These are phyloP conservation scores for Pseudogymnoascus pannorum DNA, from an alignment of 2,329 filamentous ascomycete species.

Conservation along the genomic window DNA sequence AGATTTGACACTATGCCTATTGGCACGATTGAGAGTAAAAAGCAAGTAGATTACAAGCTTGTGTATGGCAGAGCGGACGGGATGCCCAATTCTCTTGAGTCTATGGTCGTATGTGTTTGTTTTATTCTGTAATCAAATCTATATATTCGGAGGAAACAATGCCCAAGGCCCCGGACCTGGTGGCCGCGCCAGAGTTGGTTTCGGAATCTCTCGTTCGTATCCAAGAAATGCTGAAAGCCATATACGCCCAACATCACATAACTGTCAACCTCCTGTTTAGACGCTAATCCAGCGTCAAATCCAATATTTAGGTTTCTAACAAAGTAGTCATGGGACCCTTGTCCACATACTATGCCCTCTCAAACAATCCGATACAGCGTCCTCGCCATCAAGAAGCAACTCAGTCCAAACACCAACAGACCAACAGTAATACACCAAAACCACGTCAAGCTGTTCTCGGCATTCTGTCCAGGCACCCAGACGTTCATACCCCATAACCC, in stretches of 20 bases:
- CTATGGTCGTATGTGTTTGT: no score
- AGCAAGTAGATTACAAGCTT: no score
- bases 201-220: no score
- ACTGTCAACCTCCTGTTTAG: background rate
- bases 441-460: slow-evolving; percentile 67
- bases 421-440: slow-evolving; percentile 70
- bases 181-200: no score
- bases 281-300: background rate
- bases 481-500: slow-evolving; percentile 99
- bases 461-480: slow-evolving; percentile 85
- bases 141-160: no score
- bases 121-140: no score
- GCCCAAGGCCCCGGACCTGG: no score
- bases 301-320: background rate
- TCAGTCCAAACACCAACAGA: slow-evolving; percentile 68
- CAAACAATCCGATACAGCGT: slow-evolving; percentile 28
- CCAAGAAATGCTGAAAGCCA: background rate
- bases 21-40: no score
- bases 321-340: background rate
- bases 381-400: slow-evolving; percentile 48
- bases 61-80: no score
- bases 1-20: no score
- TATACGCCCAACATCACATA: background rate
- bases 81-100: no score
- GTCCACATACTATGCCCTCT: background rate